A percentile compares a stretch with the other conserved stretches of the same genome.
These are phyloP conservation scores for Porcisia deanei DNA, from an alignment of 208 protist species.

Conservation along the genomic window DNA sequence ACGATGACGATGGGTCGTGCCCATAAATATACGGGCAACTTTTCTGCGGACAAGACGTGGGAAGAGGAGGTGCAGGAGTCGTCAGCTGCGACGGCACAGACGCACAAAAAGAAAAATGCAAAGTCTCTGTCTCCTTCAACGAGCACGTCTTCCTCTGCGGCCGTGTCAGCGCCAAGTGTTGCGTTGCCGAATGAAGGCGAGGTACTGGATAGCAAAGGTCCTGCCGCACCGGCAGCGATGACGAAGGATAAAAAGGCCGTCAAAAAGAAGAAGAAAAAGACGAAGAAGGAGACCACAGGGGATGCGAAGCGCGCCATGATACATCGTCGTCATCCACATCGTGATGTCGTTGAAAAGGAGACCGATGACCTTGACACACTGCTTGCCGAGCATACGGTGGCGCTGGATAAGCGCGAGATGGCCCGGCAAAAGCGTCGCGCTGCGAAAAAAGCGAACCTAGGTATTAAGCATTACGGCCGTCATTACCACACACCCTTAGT, in stretches of 20 bases:
- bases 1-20: slow-evolving; percentile 70
- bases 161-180: not conserved
- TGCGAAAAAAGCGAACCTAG: slow-evolving; percentile 60
- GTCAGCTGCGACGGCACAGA: not conserved
- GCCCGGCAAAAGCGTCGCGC: slow-evolving; percentile 43
- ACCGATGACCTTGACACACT: slow-evolving; percentile 61
- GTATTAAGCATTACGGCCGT: slow-evolving; percentile 83
- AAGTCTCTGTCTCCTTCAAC: not conserved
- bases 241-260: slow-evolving; percentile 4
- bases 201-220: not conserved
- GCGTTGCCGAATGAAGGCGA: not conserved
- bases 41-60: slow-evolving; percentile 76
- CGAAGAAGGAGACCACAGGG: slow-evolving; percentile 28
- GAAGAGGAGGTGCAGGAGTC: slow-evolving; percentile 75
- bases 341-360: slow-evolving; percentile 52
- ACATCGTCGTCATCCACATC: slow-evolving; percentile 81
- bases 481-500: slow-evolving; percentile 81
- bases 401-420: slow-evolving; percentile 40
- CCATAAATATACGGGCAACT: slow-evolving; percentile 45
- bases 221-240: slow-evolving; percentile 1
- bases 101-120: slow-evolving; percentile 22
- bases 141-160: not conserved
- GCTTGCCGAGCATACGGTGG: slow-evolving; percentile 37
- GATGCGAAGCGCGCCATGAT: slow-evolving; percentile 46
- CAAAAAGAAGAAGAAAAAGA: slow-evolving; percentile 38